Base-by-base conservation (phyloP, 73 alveolate species). In the Paramecium pentaurelia region DNA sequence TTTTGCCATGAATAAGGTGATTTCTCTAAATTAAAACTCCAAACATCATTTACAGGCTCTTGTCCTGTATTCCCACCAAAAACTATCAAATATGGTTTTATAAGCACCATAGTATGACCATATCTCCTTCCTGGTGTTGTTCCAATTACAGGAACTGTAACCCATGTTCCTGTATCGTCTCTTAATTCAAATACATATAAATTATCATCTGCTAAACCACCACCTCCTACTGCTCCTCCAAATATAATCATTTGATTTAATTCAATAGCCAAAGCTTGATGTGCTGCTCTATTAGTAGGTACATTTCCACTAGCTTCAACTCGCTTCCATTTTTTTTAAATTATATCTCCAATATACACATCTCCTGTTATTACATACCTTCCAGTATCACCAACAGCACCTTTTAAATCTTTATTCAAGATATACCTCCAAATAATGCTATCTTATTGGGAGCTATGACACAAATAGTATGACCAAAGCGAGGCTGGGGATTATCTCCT, bases 171-270 rank as follows among this genome's bases (percentile, higher is more conserved):
- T 25, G 92, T 90, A 92, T 96, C 97, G 84, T 98, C 98, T 88
- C 96, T 92, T 58, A 95, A 86, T 51, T 97, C 99, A 58, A 96
- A 94, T 58, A 98, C 92, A 60, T 93, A 95, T 49, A 95, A 92
- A 83, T 96, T 97, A 92, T 96, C 98, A 47, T 98, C 96, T 28
- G 99, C 98, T 86, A 96, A 94, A 60, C 99, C 98, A 45, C 99
- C 99, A 0, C 99, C 99, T 94, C 99, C 99, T 36, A 99, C 99
- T 22, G 99, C 99, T 7, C 99, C 99, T 47, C 99, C 99, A 87
- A 98, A 97, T 86, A 99, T 95, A 27, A 99, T 99, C 98, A 97
- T 94, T 49, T 89, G 47, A 80, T 88, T 95, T 92, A 47, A 93
- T 34, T 54, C 88, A 16, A 92, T 89, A 84, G 93, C 94, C 93